Conservation (phyloP, 2,329 filamentous ascomycete genomes). For the Fusarium decemcellulare region DNA sequence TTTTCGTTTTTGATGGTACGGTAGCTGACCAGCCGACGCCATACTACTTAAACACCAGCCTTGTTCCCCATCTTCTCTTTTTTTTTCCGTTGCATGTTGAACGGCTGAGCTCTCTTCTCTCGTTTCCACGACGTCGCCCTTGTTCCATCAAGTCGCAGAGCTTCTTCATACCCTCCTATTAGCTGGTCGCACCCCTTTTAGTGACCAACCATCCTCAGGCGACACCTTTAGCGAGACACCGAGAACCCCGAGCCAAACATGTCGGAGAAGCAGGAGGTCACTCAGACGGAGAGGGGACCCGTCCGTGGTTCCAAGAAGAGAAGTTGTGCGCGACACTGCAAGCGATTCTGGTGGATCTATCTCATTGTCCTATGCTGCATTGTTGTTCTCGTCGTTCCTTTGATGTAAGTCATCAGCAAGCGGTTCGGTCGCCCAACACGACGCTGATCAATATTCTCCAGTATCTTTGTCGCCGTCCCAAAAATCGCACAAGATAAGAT, state of each 20-base stretch:
- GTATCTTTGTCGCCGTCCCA: slow-evolving; percentile 70
- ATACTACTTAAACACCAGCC: slow-evolving; percentile 43
- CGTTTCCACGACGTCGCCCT: slow-evolving; percentile 21
- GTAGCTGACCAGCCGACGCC: slow-evolving; percentile 19
- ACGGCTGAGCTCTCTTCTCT: slow-evolving; percentile 31
- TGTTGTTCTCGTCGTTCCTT: slow-evolving; percentile 68
- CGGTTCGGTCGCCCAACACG: neutral
- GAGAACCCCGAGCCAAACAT: slow-evolving; percentile 41
- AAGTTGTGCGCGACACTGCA: slow-evolving; percentile 62
- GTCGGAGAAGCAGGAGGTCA: slow-evolving; percentile 56
- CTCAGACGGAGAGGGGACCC: slow-evolving; percentile 53
- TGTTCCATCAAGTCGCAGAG: slow-evolving; percentile 6
- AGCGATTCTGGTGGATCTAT: slow-evolving; percentile 74
- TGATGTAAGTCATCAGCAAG: slow-evolving; percentile 66
- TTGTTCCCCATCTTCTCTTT: slow-evolving; percentile 27
- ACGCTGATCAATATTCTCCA: slow-evolving; percentile 46
- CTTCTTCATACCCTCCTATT: slow-evolving; percentile 2
- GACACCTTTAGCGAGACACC: neutral
- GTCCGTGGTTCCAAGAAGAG: slow-evolving; percentile 53
- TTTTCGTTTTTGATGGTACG: slow-evolving; percentile 19
- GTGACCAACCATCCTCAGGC: neutral
- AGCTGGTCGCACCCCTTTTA: neutral
- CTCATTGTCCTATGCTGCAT: slow-evolving; percentile 65
- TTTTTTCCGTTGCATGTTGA: slow-evolving; percentile 14
- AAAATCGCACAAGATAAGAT: slow-evolving; percentile 71